phyloP scores from a whole-genome alignment of 148 eudicot species.

The Persicaria tinctoria region DNA sequence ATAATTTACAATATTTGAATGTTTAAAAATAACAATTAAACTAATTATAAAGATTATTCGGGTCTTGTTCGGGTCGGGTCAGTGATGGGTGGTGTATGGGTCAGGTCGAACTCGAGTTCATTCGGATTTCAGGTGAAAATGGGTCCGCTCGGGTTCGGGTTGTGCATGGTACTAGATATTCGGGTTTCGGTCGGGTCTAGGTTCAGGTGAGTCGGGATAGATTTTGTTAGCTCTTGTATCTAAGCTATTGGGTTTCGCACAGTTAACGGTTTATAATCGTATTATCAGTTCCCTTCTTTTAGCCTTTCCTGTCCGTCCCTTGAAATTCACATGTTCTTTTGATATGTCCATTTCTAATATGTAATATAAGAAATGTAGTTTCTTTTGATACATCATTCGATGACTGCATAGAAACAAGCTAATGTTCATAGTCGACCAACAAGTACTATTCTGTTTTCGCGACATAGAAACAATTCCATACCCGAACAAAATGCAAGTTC shows the following conservation, averaged over 20 bases:
- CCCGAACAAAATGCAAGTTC: background rate
- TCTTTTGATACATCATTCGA: background rate
- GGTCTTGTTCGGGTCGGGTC: too few species aligned
- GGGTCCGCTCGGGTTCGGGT: too few species aligned
- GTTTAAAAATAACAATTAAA: too few species aligned
- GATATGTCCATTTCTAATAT: background rate
- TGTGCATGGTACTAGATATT: too few species aligned
- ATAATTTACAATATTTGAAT: too few species aligned
- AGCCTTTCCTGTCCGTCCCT: background rate
- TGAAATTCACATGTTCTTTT: background rate
- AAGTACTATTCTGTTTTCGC: background rate
- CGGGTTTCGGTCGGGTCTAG: too few species aligned
- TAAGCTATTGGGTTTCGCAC: conserved; percentile 94
- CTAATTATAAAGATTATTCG: too few species aligned
- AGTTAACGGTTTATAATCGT: conserved; percentile 53
- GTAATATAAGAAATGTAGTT: too few species aligned
- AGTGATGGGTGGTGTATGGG: too few species aligned
- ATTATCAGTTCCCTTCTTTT: background rate
- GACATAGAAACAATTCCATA: background rate
- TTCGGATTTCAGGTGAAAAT: too few species aligned
- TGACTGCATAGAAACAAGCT: background rate
- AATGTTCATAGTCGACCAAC: background rate
- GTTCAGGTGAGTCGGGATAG: too few species aligned
- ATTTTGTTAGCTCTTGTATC: background rate
- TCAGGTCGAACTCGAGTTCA: too few species aligned